Evolutionary conservation across 192 early-diverging fungal genomes (phyloP).

Genomic region (Coemansia sp.): DNA sequence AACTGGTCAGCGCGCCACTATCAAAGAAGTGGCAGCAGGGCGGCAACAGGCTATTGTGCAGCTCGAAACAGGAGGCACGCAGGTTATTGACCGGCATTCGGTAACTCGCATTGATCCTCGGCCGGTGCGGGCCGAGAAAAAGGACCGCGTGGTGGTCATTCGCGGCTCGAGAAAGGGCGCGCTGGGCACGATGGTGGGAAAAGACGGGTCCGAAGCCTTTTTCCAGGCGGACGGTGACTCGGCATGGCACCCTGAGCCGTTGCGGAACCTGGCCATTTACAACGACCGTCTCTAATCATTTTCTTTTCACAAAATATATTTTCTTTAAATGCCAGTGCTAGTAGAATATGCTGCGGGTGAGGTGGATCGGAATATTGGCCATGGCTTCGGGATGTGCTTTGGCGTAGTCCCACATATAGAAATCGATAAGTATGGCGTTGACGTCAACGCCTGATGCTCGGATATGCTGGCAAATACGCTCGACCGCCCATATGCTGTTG

Average conservation of each 20-base stretch:
- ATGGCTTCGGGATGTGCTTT: slow-evolving; percentile 63
- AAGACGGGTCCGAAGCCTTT: slow-evolving; percentile 72
- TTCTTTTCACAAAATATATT: not conserved
- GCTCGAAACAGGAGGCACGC: slow-evolving; percentile 50
- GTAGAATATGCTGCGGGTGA: slow-evolving; percentile 64
- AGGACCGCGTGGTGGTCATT: slow-evolving; percentile 71
- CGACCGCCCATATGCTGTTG: slow-evolving; percentile 79
- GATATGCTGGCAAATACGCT: slow-evolving; percentile 48
- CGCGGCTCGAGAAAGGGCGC: slow-evolving; percentile 59
- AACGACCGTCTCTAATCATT: slow-evolving; percentile 18
- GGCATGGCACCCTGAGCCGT: slow-evolving; percentile 39
- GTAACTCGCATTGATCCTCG: slow-evolving; percentile 36
- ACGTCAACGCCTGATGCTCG: slow-evolving; percentile 24
- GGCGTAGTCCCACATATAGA: slow-evolving; percentile 86
- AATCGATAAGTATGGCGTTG: slow-evolving; percentile 82
- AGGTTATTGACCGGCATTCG: slow-evolving; percentile 40
- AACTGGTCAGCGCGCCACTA: slow-evolving; percentile 51
- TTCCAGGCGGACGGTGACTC: slow-evolving; percentile 61
- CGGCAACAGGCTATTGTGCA: slow-evolving; percentile 55
- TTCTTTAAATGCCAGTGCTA: slow-evolving; percentile 11
- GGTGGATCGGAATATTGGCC: slow-evolving; percentile 61
- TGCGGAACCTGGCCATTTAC: slow-evolving; percentile 48
- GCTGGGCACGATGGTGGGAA: slow-evolving; percentile 67
- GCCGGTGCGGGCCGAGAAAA: slow-evolving; percentile 65
- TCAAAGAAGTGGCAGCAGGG: slow-evolving; percentile 54